phyloP scores from a whole-genome alignment of 179 eudicot genomes.

The Amaranthus tricolor region DNA sequence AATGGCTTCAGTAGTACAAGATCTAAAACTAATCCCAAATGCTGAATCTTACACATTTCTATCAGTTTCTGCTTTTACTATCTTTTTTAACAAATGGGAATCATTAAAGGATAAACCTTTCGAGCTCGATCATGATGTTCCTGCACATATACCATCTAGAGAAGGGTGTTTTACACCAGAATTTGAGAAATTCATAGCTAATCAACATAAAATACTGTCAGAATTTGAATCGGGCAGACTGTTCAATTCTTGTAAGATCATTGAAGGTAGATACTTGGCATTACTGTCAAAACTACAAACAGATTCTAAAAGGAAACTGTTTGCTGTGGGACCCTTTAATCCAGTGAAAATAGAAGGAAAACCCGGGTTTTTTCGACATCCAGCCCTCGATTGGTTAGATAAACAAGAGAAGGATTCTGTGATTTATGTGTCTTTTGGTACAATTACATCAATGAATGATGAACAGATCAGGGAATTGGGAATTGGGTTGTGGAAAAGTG shows the following conservation, averaged over 20 bases:
- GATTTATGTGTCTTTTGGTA: conserved; percentile 57
- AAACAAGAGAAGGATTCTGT: conserved; percentile 47
- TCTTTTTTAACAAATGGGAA: conserved; percentile 30
- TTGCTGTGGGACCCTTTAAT: conserved; percentile 45
- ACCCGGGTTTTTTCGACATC: conserved; percentile 14
- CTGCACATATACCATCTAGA: conserved; percentile 30
- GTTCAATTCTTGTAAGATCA: conserved; percentile 36
- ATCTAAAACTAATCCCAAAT: conserved; percentile 36
- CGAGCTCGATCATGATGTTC: conserved; percentile 24
- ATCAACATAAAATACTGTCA: conserved; percentile 19
- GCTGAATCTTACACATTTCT: conserved; percentile 50
- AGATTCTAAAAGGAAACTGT: conserved; percentile 29
- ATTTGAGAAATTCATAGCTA: conserved; percentile 27
- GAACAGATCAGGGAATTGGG: conserved; percentile 52
- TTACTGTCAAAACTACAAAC: conserved; percentile 28
- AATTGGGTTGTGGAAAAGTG: conserved; percentile 46
- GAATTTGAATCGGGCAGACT: conserved; percentile 35
- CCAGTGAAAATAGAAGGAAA: conserved; percentile 15
- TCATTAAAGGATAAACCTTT: conserved; percentile 28
- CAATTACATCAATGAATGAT: conserved; percentile 36
- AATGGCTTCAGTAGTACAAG: conserved; percentile 60
- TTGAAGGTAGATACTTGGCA: conserved; percentile 43
- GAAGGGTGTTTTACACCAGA: conserved; percentile 39
- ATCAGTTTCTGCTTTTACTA: conserved; percentile 38
- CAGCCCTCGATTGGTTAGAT: conserved; percentile 61